Percentiles rank a stretch among this genome's conserved stretches.
Conservation (phyloP, 106 monocot genomes). For the Narthecium ossifragum region DNA sequence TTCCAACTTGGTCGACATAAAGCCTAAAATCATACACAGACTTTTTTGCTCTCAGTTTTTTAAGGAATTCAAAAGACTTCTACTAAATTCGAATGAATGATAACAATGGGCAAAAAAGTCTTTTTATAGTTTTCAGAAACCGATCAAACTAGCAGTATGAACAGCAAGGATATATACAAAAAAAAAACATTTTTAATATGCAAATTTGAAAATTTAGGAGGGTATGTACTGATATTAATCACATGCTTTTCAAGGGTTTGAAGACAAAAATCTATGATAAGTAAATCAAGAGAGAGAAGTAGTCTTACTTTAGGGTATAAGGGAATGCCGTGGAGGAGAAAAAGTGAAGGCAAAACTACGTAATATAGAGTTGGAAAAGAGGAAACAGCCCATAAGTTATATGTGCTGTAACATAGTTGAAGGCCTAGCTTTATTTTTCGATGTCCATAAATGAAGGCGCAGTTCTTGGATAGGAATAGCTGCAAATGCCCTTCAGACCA, state of each 20-base stretch:
- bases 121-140: no score
- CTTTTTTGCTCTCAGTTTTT: no score
- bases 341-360: conserved; percentile 27
- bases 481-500: conserved; percentile 59
- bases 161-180: no score
- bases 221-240: neutral
- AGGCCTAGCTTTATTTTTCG: conserved; percentile 36
- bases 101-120: no score
- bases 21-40: no score
- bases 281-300: neutral
- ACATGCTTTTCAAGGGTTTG: no score
- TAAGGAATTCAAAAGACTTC: no score
- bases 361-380: conserved; percentile 34
- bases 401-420: conserved; percentile 48
- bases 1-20: no score
- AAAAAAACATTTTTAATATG: neutral
- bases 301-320: conserved; percentile 32
- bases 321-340: conserved; percentile 21
- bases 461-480: conserved; percentile 54
- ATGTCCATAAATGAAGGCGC: conserved; percentile 36
- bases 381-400: conserved; percentile 33
- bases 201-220: neutral
- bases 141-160: no score
- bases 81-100: no score
- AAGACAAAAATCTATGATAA: no score